Evolutionary conservation across 1,284 basidiomycete genomes (phyloP).

Genomic region (Golubevia sp.): DNA sequence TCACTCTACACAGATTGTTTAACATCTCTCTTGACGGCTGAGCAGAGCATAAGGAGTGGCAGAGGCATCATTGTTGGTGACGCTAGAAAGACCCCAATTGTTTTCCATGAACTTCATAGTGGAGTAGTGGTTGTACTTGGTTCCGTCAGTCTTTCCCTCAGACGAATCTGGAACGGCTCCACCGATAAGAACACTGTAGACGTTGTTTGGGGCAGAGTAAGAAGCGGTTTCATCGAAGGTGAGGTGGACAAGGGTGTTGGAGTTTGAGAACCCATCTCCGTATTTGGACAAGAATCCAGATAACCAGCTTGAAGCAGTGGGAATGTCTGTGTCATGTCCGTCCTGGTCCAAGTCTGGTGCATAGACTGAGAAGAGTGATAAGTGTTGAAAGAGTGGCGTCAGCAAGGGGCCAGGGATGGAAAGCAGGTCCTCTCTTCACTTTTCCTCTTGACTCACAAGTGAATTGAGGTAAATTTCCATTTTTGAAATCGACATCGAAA

Average conservation of each 20-base stretch:
- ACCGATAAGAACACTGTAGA: constrained; percentile 6
- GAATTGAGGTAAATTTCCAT: constrained; percentile 5
- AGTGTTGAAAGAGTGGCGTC: too few species aligned
- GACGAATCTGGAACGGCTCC: constrained; percentile 3
- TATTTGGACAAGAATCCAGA: constrained; percentile 5
- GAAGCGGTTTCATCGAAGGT: constrained; percentile 9
- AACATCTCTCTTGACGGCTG: background rate
- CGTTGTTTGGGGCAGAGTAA: constrained; percentile 4
- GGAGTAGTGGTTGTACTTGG: constrained; percentile 7
- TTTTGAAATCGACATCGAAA: constrained; percentile 7
- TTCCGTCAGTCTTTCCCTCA: constrained; percentile 5
- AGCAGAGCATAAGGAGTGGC: background rate
- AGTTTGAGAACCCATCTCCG: background rate
- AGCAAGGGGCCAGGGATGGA: too few species aligned
- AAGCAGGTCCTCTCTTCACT: background rate
- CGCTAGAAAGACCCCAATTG: constrained; percentile 5
- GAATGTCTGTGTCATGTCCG: constrained; percentile 6
- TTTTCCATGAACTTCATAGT: constrained; percentile 8
- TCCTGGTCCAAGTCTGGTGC: background rate
- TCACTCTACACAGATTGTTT: too few species aligned
- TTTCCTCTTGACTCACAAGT: background rate
- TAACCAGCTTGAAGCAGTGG: background rate
- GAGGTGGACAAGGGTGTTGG: constrained; percentile 10
- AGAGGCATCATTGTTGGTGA: background rate
- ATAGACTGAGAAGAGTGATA: constrained; percentile 1